Conservation (phyloP, 2,329 filamentous ascomycete species). For the Penicillium sp. region DNA sequence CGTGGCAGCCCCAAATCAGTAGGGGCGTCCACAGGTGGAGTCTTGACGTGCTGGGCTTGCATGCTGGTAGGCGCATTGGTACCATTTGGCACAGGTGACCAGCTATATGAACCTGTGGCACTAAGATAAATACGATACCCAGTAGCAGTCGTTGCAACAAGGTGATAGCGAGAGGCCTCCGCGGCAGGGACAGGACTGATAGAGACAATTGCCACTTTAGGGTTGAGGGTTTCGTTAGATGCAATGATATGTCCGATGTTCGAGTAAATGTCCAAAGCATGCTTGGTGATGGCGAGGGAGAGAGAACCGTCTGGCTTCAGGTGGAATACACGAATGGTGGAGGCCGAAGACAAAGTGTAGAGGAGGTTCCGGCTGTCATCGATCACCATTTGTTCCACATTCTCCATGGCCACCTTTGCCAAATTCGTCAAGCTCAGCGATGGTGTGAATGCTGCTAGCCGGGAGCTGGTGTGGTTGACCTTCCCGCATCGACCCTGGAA, state of each 20-base stretch:
- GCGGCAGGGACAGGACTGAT: conserved; percentile 83
- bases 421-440: conserved; percentile 40
- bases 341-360: conserved; percentile 85
- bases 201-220: conserved; percentile 72
- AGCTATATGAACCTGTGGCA: conserved; percentile 70
- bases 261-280: conserved; percentile 55
- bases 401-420: conserved; percentile 53
- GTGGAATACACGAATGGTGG: conserved; percentile 88
- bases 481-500: conserved; percentile 86
- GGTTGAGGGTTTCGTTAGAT: conserved; percentile 68
- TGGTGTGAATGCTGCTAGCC: conserved; percentile 61
- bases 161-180: conserved; percentile 78
- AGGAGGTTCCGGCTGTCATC: conserved; percentile 86
- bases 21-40: conserved; percentile 64
- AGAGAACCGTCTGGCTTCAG: conserved; percentile 64
- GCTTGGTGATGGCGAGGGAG: conserved; percentile 56
- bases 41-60: conserved; percentile 96
- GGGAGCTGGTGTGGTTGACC: conserved; percentile 79
- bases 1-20: conserved; percentile 28
- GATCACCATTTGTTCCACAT: conserved; percentile 75
- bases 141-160: conserved; percentile 87
- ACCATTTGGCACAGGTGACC: conserved; percentile 56
- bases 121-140: conserved; percentile 92
- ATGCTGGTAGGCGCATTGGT: conserved; percentile 82
- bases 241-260: conserved; percentile 84